phyloP scores from a whole-genome alignment of 805 yeast species.

The Debaryomyces castellii region DNA sequence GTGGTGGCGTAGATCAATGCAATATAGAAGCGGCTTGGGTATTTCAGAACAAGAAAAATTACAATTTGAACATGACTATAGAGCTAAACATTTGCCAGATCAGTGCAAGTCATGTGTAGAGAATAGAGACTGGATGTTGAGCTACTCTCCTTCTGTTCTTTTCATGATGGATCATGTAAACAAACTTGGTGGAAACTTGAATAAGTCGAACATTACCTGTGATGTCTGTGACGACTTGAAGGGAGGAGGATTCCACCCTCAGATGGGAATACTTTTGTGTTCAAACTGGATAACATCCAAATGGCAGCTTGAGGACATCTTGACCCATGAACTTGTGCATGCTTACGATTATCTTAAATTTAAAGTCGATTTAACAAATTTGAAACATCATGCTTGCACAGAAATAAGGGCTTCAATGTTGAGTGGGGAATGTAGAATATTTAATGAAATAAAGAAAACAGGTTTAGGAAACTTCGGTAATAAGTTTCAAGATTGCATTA shows the following conservation, averaged over 20 bases:
- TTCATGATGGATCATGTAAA: slow-evolving; percentile 85
- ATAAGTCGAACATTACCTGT: slow-evolving; percentile 61
- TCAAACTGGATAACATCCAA: slow-evolving; percentile 74
- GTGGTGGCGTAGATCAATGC: slow-evolving; percentile 78
- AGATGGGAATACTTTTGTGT: slow-evolving; percentile 81
- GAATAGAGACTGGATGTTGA: slow-evolving; percentile 75
- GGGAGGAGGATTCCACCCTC: slow-evolving; percentile 94
- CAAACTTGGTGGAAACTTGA: slow-evolving; percentile 55
- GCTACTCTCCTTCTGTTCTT: slow-evolving; percentile 78
- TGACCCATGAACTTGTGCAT: slow-evolving; percentile 91
- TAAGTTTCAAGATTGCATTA: slow-evolving; percentile 90
- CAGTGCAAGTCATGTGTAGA: slow-evolving; percentile 73
- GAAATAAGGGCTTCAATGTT: slow-evolving; percentile 91
- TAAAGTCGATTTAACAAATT: slow-evolving; percentile 78
- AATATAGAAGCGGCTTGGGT: slow-evolving; percentile 72
- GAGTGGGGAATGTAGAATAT: slow-evolving; percentile 92
- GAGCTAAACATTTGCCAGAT: slow-evolving; percentile 37
- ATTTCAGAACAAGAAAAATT: slow-evolving; percentile 48
- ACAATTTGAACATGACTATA: slow-evolving; percentile 60
- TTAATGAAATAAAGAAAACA: slow-evolving; percentile 72
- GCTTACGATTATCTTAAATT: slow-evolving; percentile 90
- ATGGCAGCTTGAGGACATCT: slow-evolving; percentile 84
- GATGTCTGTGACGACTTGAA: slow-evolving; percentile 77
- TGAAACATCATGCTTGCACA: slow-evolving; percentile 94
- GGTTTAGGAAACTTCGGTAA: slow-evolving; percentile 55